Evolutionary conservation across 495 filamentous ascomycete genomes (phyloP).

Genomic region (Durotheca rogersii): DNA sequence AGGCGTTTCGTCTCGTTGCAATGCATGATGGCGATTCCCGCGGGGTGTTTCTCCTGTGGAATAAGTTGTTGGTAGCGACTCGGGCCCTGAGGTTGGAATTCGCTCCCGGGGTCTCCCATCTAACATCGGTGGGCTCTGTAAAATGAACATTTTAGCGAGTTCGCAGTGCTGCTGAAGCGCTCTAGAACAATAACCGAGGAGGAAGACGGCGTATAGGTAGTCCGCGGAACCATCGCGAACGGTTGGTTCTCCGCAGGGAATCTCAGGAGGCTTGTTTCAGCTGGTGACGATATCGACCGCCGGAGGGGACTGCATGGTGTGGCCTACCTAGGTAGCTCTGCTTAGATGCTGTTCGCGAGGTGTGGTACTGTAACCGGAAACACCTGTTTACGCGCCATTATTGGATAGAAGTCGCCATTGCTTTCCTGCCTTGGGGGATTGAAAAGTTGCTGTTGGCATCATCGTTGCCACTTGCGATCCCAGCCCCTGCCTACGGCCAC

Average conservation of each 20-base stretch:
- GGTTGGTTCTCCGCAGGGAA: conserved; percentile 14
- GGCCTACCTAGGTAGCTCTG: conserved; percentile 2
- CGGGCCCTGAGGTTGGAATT: conserved; percentile 8
- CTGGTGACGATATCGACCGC: conserved; percentile 5
- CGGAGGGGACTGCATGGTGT: not conserved
- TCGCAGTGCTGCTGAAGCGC: conserved; percentile 3
- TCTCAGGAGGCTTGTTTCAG: conserved; percentile 18
- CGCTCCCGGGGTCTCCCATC: conserved; percentile 21
- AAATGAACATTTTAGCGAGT: conserved; percentile 2
- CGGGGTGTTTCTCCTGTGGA: conserved; percentile 3
- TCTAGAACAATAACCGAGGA: conserved; percentile 22
- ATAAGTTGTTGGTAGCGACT: conserved; percentile 10
- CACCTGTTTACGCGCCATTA: conserved; percentile 1
- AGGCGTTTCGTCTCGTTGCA: not conserved
- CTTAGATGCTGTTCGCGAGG: not conserved
- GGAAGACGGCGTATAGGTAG: conserved; percentile 3
- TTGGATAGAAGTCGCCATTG: conserved; percentile 9
- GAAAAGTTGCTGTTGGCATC: conserved; percentile 3
- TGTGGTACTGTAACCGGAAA: conserved; percentile 14
- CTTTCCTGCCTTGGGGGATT: not conserved
- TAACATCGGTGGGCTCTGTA: conserved; percentile 6
- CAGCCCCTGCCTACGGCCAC: conserved; percentile 7
- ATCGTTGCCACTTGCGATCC: conserved; percentile 1
- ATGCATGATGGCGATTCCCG: not conserved
- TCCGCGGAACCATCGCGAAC: conserved; percentile 9